Base-by-base conservation (phyloP, 2,329 filamentous ascomycete species). In the Fusarium sp. region DNA sequence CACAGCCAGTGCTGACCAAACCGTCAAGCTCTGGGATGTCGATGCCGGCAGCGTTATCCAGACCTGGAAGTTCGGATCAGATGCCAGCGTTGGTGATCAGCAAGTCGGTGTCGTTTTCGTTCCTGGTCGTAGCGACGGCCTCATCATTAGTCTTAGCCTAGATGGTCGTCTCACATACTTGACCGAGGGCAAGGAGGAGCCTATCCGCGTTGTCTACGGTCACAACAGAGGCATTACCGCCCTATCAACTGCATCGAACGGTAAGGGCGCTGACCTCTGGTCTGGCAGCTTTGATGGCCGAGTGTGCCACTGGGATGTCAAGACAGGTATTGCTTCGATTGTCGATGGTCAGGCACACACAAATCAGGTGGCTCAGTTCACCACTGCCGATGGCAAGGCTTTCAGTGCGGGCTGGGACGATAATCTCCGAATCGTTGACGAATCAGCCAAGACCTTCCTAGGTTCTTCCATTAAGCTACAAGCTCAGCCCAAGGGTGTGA, bases 361-460 rank as follows among this genome's bases (percentile, higher is more conserved):
- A 10, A 97, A 95, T 79, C 94, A 97, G 79, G 89, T 98, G 54
- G 89, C 90, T 6, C 92, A 92, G 53, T 91, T 99, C 69, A 84
- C 91, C 4, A 83, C 88, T 1, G 83, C 83, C 10, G 77, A 84
- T 4, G 87, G 89, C 34, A 87, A 89, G 70, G 88, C 94, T n/a
- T 94, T 93, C 82, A 95, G 91, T 75, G 92, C 95, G 56, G 94
- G 91, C 69, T 99, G 95, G 96, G 96, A 99, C 77, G 96, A 99
- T 79, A 94, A 91, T 2, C 84, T 98, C 37, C 91, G 94, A 67
- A 91, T 88, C 45, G 86, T 97, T 37, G 94, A 97, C 70, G 86
- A 91, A 62, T 86, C 89, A 1, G 88, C 91, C 55, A 91, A 89
- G 75, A 92, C 90, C 1, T 98, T 97, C 79, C 86, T 90, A 8